Evolutionary conservation across 139 green algal species (phyloP).

Genomic region (Eudorina sp.): DNA sequence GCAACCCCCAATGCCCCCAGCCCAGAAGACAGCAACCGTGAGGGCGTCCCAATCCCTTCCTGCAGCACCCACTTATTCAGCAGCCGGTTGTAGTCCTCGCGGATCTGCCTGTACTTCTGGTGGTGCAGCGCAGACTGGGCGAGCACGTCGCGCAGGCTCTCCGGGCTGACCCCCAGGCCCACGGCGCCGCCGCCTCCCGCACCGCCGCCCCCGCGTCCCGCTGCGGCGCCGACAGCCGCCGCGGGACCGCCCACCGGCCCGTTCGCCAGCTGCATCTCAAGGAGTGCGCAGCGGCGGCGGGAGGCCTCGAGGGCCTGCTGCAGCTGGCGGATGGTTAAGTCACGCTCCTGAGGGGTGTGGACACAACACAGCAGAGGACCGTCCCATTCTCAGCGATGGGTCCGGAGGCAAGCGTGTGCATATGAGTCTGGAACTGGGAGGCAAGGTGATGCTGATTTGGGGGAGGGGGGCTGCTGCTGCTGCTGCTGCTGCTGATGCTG

Average conservation of each 20-base stretch:
- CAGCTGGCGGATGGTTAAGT: slow-evolving; percentile 58
- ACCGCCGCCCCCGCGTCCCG: background rate
- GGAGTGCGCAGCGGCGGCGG: slow-evolving; percentile 40
- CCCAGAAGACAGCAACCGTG: no score
- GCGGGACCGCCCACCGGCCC: background rate
- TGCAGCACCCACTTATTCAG: slow-evolving; percentile 55
- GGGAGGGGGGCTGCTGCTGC: no score
- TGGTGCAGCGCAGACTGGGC: slow-evolving; percentile 59
- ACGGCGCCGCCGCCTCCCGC: background rate
- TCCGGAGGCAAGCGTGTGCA: no score
- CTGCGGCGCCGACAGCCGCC: background rate
- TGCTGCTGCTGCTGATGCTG: no score
- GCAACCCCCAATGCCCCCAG: no score
- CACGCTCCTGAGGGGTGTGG: slow-evolving; percentile 49
- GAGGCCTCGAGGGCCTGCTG: slow-evolving; percentile 59
- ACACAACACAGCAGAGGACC: background rate
- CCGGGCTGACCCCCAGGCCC: slow-evolving; percentile 21
- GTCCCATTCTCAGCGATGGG: no score
- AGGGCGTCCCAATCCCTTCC: no score
- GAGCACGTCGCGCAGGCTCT: slow-evolving; percentile 44
- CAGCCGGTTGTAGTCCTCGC: slow-evolving; percentile 64
- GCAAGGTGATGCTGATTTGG: no score
- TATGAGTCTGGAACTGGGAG: no score
- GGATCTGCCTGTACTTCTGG: slow-evolving; percentile 64
- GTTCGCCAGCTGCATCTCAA: slow-evolving; percentile 45